These are phyloP conservation scores for Dorcoceras hygrometricum DNA, from an alignment of 257 asterid genomes.

Conservation along the genomic window DNA sequence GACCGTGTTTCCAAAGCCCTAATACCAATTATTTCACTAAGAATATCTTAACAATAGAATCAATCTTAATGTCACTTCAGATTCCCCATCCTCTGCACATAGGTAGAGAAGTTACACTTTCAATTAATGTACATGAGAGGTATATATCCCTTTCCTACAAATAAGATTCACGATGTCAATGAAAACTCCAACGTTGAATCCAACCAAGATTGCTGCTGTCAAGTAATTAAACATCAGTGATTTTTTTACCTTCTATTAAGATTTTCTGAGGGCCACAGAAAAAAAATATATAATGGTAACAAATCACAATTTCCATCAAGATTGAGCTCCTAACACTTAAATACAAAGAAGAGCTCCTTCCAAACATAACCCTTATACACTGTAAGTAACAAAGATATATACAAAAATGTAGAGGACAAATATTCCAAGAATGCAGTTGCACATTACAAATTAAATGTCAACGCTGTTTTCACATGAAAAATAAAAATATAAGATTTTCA, in stretches of 20 bases:
- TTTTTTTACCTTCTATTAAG: too few relatives aligned
- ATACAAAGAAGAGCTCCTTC: background rate
- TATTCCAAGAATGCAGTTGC: background rate
- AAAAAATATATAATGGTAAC: background rate
- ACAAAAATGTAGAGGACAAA: background rate
- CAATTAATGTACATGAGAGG: background rate
- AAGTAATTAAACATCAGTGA: background rate
- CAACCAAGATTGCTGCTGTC: background rate
- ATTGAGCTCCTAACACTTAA: background rate
- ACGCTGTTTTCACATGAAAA: too few relatives aligned
- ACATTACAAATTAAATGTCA: background rate
- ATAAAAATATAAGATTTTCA: too few relatives aligned
- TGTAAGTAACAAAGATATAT: too few relatives aligned
- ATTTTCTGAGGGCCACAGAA: too few relatives aligned
- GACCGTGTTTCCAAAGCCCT: background rate
- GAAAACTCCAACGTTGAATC: background rate
- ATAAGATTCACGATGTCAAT: conserved; percentile 9
- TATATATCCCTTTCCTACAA: background rate
- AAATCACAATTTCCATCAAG: background rate
- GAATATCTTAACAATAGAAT: background rate
- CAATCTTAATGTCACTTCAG: background rate
- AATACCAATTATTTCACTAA: background rate
- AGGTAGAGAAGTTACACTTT: background rate
- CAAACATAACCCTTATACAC: background rate
- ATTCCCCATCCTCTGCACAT: background rate